phyloP scores from a whole-genome alignment of 768 basidiomycete species.

The Lepiota subincarnata region DNA sequence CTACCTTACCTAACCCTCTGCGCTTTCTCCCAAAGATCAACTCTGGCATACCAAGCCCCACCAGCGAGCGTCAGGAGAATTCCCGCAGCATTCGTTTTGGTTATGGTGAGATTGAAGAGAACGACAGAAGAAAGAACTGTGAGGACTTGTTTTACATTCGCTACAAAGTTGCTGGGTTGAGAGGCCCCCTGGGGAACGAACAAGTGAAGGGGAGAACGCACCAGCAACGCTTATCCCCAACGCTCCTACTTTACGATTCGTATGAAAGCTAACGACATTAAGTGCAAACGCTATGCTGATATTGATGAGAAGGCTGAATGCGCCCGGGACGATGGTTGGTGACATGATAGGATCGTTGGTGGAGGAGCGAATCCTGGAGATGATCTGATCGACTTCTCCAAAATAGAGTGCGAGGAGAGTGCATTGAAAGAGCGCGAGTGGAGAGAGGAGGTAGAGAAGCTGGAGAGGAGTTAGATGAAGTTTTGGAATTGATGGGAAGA shows the following conservation, averaged over 20 bases:
- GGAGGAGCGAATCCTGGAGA: constrained; percentile 9
- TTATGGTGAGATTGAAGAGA: constrained; percentile 82
- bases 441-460: constrained; percentile 85
- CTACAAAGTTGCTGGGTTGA: constrained; percentile 33
- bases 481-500: constrained; percentile 21
- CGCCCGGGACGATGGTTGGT: constrained; percentile 15
- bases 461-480: constrained; percentile 61
- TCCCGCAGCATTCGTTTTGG: constrained; percentile 73
- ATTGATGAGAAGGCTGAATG: constrained; percentile 56
- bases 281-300: constrained; percentile 87
- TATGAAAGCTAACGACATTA: constrained; percentile 92
- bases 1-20: background rate
- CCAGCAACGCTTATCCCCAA: constrained; percentile 90
- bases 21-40: constrained; percentile 55
- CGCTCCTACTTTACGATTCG: constrained; percentile 90
- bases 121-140: constrained; percentile 81
- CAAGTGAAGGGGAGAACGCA: constrained; percentile 28
- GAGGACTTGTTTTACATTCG: constrained; percentile 90
- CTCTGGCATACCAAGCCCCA: constrained; percentile 74
- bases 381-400: constrained; percentile 62
- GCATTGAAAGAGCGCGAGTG: constrained; percentile 88
- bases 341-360: constrained; percentile 23
- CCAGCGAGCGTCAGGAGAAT: constrained; percentile 82
- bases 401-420: constrained; percentile 68
- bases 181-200: too few relatives aligned